These are phyloP conservation scores for Yarrowia porcina DNA, from an alignment of 805 yeast species.

Conservation along the genomic window DNA sequence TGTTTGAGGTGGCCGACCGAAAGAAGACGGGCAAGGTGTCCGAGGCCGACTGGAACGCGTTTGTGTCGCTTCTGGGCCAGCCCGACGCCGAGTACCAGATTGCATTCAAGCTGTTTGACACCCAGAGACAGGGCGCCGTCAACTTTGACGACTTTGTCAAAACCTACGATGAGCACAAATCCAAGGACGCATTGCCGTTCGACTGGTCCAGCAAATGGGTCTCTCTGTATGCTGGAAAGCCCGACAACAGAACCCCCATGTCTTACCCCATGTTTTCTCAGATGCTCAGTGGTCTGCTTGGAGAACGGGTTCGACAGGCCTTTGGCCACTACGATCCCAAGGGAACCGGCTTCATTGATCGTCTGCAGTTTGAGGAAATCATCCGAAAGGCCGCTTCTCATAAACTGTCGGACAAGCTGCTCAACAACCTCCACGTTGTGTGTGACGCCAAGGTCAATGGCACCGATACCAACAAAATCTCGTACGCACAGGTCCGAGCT, in stretches of 20 bases:
- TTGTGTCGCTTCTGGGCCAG: conserved; percentile 55
- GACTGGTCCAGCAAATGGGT: conserved; percentile 47
- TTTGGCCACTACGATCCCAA: conserved; percentile 40
- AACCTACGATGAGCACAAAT: conserved; percentile 39
- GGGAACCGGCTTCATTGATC: conserved; percentile 42
- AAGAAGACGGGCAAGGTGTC: conserved; percentile 64
- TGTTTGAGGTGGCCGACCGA: conserved; percentile 78
- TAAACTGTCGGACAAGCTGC: conserved; percentile 43
- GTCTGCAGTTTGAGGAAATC: conserved; percentile 42
- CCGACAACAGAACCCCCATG: conserved; percentile 40
- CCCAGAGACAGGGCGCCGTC: conserved; percentile 31
- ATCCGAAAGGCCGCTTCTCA: conserved; percentile 41
- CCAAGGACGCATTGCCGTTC: conserved; percentile 41
- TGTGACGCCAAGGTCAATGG: conserved; percentile 35
- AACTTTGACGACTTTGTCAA: conserved; percentile 43
- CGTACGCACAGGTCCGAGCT: conserved; percentile 45
- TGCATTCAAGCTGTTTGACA: conserved; percentile 47
- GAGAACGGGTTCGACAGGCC: conserved; percentile 48
- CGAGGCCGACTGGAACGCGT: conserved; percentile 68
- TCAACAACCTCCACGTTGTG: conserved; percentile 41
- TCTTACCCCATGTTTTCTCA: conserved; percentile 45
- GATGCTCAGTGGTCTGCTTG: conserved; percentile 46
- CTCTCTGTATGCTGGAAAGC: conserved; percentile 42
- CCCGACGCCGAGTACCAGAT: conserved; percentile 55
- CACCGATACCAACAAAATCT: conserved; percentile 37